Conservation (phyloP, 805 yeast genomes). For the Metschnikowia reukaufii region DNA sequence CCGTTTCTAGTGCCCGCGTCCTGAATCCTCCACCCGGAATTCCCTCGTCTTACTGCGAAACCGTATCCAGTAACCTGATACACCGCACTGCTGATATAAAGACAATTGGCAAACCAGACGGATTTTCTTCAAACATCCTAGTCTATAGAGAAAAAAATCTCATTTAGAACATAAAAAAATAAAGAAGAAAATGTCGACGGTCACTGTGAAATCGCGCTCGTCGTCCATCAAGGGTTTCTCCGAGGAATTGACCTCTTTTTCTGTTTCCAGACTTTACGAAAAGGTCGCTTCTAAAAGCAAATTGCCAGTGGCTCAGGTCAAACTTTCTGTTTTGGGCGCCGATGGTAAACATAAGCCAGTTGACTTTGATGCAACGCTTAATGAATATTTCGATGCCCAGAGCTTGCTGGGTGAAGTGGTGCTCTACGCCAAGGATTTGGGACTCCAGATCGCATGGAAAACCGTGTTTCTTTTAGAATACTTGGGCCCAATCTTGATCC, state of each 20-base stretch:
- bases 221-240: constrained; percentile 51
- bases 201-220: constrained; percentile 62
- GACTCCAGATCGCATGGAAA: constrained; percentile 91
- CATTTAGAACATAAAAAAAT: neutral
- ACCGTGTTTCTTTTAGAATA: constrained; percentile 88
- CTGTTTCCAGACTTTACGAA: constrained; percentile 44
- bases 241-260: constrained; percentile 31
- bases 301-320: constrained; percentile 33
- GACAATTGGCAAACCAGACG: neutral
- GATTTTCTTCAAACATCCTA: neutral
- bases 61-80: neutral
- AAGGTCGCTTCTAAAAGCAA: constrained; percentile 46
- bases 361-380: constrained; percentile 38
- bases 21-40: neutral
- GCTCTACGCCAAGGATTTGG: constrained; percentile 79
- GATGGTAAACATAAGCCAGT: constrained; percentile 43
- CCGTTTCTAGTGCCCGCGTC: constrained; percentile 7
- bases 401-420: constrained; percentile 42
- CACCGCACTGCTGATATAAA: neutral
- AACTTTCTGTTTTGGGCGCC: constrained; percentile 26
- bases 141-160: neutral
- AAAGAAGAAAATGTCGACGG: constrained; percentile 37
- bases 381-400: constrained; percentile 39
- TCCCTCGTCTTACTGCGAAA: constrained; percentile 1
- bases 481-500: constrained; percentile 83